Conservation (phyloP, 768 basidiomycete species). For the Rhodosporidiobolus sp. region DNA sequence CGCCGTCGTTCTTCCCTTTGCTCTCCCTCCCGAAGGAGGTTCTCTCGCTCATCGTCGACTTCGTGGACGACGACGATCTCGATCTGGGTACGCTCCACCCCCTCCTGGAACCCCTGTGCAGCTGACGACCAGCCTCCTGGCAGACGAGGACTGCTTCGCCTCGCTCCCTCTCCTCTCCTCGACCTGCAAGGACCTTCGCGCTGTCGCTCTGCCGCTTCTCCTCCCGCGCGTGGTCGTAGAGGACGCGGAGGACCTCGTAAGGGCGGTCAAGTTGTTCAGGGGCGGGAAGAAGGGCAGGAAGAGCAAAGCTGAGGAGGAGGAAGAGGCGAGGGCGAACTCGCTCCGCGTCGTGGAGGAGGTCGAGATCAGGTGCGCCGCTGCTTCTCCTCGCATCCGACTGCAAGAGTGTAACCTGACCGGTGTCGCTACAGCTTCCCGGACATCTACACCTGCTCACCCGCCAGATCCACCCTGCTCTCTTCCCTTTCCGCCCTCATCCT, state of each 20-base stretch:
- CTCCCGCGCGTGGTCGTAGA: background rate
- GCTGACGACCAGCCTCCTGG: background rate
- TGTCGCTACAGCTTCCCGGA: background rate
- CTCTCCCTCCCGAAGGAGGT: background rate
- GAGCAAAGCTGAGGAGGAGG: background rate
- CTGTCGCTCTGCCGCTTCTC: background rate
- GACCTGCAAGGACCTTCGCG: background rate
- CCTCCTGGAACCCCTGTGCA: background rate
- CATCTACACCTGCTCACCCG: background rate
- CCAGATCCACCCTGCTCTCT: background rate
- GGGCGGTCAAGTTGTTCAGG: background rate
- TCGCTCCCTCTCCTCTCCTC: background rate
- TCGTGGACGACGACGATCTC: background rate
- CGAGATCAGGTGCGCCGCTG: no score
- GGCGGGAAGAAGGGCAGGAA: no score
- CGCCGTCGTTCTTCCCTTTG: background rate
- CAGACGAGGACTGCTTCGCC: no score
- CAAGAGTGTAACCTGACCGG: no score
- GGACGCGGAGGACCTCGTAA: background rate
- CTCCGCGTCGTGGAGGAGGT: no score
- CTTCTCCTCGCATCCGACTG: no score
- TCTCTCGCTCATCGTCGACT: background rate
- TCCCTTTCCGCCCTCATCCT: background rate
- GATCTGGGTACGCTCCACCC: background rate
- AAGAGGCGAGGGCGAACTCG: background rate